Conservation (phyloP, 305 asterid species). For the Rubia peregrina region DNA sequence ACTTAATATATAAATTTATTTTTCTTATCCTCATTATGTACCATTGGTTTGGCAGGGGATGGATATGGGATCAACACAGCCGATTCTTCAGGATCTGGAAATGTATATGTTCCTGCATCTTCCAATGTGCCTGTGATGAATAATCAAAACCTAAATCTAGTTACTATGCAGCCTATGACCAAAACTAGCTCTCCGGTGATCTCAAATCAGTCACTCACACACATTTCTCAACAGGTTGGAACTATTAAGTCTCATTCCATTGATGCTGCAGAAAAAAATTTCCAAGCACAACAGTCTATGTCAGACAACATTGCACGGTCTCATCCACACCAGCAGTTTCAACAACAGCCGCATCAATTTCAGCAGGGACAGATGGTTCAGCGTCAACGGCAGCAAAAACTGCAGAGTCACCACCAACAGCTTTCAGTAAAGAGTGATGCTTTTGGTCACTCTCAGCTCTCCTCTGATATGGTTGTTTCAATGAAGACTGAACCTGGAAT, state of each 20-base stretch:
- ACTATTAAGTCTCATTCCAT: conserved; percentile 37
- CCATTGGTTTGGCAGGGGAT: conserved; percentile 47
- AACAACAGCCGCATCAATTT: conserved; percentile 59
- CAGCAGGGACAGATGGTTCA: conserved; percentile 50
- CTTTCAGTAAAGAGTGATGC: conserved; percentile 39
- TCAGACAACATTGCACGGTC: conserved; percentile 43
- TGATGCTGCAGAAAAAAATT: conserved; percentile 51
- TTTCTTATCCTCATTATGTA: neutral
- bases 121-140: conserved; percentile 44
- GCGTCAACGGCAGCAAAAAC: conserved; percentile 53
- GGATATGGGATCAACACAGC: conserved; percentile 49
- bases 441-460: conserved; percentile 44
- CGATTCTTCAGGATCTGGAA: conserved; percentile 66
- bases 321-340: conserved; percentile 51
- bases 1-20: neutral
- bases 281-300: conserved; percentile 42
- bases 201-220: conserved; percentile 39
- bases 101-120: conserved; percentile 45
- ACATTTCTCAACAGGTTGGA: conserved; percentile 47
- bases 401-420: conserved; percentile 59
- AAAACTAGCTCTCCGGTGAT: conserved; percentile 42
- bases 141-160: conserved; percentile 44
- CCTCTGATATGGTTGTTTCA: conserved; percentile 47
- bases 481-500: conserved; percentile 47
- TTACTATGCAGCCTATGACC: conserved; percentile 47